Conservation (phyloP, 257 asterid genomes). For the Rauvolfia tetraphylla region DNA sequence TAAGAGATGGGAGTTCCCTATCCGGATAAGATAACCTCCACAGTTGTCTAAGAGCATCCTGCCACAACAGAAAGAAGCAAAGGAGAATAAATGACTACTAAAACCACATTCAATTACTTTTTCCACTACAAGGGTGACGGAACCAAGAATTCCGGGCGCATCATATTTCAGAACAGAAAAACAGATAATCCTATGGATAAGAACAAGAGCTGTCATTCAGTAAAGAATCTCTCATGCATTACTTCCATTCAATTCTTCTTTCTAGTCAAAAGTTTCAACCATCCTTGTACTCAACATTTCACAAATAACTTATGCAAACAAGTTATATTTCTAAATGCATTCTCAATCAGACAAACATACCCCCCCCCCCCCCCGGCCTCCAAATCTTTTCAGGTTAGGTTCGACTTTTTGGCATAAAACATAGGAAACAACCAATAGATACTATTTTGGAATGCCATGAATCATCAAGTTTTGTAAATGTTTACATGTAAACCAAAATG, state of each 20-base stretch:
- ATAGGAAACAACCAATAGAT: no score
- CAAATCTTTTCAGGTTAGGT: no score
- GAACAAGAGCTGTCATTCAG: background rate
- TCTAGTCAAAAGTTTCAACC: background rate
- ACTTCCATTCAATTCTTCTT: background rate
- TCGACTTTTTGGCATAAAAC: no score
- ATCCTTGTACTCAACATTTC: background rate
- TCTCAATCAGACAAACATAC: no score
- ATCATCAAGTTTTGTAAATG: no score
- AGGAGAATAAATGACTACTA: background rate
- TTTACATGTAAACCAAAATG: background rate
- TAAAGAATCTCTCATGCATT: background rate
- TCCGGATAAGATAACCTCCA: conserved; percentile 93
- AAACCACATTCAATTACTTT: background rate
- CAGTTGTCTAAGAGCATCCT: conserved; percentile 87
- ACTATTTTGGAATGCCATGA: no score
- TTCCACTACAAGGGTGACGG: background rate
- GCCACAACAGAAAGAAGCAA: conserved; percentile 17
- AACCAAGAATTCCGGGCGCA: background rate
- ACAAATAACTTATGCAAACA: no score
- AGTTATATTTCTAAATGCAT: no score
- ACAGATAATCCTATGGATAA: background rate
- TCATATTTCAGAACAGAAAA: background rate
- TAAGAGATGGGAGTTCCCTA: conserved; percentile 72
- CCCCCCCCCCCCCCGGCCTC: no score